Evolutionary conservation across 768 basidiomycete species (phyloP), one percentile per base, ranked within the genome.

Genomic region (Grammothele lineata): DNA sequence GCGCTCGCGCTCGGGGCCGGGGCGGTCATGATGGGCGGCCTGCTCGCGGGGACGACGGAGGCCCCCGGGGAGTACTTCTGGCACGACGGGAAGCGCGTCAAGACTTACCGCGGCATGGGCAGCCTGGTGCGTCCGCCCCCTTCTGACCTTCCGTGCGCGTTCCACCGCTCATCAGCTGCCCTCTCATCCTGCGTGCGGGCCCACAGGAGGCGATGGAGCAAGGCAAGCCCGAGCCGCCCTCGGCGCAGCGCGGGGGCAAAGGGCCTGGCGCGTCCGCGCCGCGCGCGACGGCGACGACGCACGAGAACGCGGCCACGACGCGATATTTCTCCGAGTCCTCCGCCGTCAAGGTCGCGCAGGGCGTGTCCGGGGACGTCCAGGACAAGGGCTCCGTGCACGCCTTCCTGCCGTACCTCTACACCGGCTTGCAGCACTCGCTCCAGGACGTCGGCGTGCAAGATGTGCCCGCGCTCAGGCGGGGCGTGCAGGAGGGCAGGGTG

Each of bases 31-130:
- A 97, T 99, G 96, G 96, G 96, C 37, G 86, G 92, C 8, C 69
- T 98, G 39, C 75, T 99, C 22, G 96, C 96, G 2, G 95, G 95
- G 24, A 98, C 96, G 27, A 85, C 91, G 53, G 95, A 99, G 67
- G 92, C 93, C 0, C 96, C 96, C 0, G 96, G 96, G 57, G 93
- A 98, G 71, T 99, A 96, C 74, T 98, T 96, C 67, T 99, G 95
- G 70, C 94, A 98, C 62, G 94, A 97, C 54, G 96, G 96, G 53
- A 96, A 96, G 74, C 86, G 96, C 39, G 92, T 98, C 64, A 99
- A 99, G 78, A 84, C 94, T 26, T 99, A 98, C 70, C 85, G 96
- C 47, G 96, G 96, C 4, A 99, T 99, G 96, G 95, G 96, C 17
- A 89, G 86, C 61, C 74, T 97, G 59, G 77, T 76, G 49, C 61